phyloP scores from a whole-genome alignment of 1,139 yeast species.

The Candida gigantensis region DNA sequence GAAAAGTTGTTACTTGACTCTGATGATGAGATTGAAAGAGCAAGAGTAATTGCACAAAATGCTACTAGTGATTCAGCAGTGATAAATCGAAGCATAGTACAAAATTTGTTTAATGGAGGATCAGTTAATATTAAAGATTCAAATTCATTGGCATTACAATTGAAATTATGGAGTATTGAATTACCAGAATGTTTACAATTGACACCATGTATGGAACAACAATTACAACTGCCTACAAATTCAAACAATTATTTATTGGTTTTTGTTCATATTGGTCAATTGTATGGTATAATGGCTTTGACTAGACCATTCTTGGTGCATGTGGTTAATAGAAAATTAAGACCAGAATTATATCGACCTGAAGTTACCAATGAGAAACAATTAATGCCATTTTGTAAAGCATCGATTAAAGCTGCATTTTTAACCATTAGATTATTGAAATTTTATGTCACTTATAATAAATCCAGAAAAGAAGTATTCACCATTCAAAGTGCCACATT shows the following conservation, averaged over 20 bases:
- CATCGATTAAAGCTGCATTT: constrained; percentile 19
- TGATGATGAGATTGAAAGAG: constrained; percentile 10
- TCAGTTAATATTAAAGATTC: constrained; percentile 33
- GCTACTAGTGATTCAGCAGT: constrained; percentile 15
- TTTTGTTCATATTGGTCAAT: constrained; percentile 38
- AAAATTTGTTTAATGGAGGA: constrained; percentile 30
- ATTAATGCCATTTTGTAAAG: constrained; percentile 18
- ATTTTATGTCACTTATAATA: constrained; percentile 12
- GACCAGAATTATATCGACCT: constrained; percentile 13
- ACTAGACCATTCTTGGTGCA: constrained; percentile 48
- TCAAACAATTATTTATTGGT: constrained; percentile 26
- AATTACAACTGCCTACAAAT: constrained; percentile 13
- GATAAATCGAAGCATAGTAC: constrained; percentile 36
- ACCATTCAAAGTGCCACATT: constrained; percentile 15
- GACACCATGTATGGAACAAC: constrained; percentile 11
- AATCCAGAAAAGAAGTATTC: constrained; percentile 15
- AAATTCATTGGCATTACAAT: constrained; percentile 36
- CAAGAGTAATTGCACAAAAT: constrained; percentile 14
- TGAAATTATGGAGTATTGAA: constrained; percentile 39
- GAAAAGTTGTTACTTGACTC: constrained; percentile 1
- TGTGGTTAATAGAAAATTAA: constrained; percentile 14
- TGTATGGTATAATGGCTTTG: constrained; percentile 42
- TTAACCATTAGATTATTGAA: constrained; percentile 16
- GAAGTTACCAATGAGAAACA: constrained; percentile 14
- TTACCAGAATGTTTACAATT: constrained; percentile 27